A percentile compares a stretch with the other conserved stretches of the same genome.
These are phyloP conservation scores for Puccinia polysora DNA, from an alignment of 1,284 basidiomycete species.

Conservation along the genomic window DNA sequence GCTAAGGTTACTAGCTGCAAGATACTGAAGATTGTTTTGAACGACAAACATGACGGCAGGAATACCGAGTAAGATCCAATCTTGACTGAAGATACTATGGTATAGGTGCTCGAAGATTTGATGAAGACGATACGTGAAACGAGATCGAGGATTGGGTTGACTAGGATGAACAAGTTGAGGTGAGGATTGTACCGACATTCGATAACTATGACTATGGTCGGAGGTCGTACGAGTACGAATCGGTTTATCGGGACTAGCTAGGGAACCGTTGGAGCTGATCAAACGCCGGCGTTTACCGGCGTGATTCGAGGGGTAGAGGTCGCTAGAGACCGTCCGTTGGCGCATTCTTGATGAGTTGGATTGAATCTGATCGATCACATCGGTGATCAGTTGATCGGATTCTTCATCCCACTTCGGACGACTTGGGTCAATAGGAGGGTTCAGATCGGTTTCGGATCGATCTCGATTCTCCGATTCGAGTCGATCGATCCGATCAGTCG, in stretches of 20 bases:
- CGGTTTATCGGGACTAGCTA: slow-evolving; percentile 4
- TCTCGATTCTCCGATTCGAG: not conserved
- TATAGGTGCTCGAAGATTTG: slow-evolving; percentile 4
- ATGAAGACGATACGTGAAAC: not conserved
- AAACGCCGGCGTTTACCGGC: slow-evolving; percentile 14
- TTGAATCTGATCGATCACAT: slow-evolving; percentile 18
- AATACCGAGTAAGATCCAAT: slow-evolving; percentile 49
- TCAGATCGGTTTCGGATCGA: not conserved
- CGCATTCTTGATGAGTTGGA: slow-evolving; percentile 1
- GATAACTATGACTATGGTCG: not conserved
- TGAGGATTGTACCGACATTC: slow-evolving; percentile 19
- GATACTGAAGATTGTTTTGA: slow-evolving; percentile 53
- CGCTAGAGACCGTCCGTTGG: slow-evolving; percentile 10
- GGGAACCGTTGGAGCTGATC: slow-evolving; percentile 12
- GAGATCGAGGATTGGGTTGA: not conserved
- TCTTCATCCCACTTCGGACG: slow-evolving; percentile 13
- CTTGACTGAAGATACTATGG: slow-evolving; percentile 44
- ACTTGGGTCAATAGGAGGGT: not conserved
- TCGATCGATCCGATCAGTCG: too few species aligned
- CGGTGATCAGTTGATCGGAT: slow-evolving; percentile 15
- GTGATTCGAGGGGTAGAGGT: not conserved
- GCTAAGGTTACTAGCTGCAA: slow-evolving; percentile 53
- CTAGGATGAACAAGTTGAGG: not conserved
- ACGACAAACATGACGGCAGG: slow-evolving; percentile 53
- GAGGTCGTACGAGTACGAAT: too few species aligned